Conservation (phyloP, 2,329 filamentous ascomycete genomes). For the Xylariaceae sp. region DNA sequence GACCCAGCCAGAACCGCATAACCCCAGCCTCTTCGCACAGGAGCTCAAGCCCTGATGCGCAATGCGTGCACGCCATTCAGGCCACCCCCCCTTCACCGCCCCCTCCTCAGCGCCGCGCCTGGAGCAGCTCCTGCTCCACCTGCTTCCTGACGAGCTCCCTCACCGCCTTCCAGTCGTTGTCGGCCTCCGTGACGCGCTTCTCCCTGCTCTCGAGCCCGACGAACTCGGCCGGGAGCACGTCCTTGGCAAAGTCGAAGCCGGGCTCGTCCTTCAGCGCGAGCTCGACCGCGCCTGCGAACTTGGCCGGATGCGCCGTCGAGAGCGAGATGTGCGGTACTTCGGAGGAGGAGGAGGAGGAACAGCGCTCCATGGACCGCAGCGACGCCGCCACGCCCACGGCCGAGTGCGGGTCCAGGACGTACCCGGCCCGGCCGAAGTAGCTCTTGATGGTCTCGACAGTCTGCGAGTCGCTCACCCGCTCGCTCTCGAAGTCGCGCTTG, state of each 20-base stretch:
- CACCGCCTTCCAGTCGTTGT: constrained; percentile 66
- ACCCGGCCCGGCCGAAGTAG: constrained; percentile 45
- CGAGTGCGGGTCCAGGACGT: constrained; percentile 88
- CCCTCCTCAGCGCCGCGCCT: too few species aligned
- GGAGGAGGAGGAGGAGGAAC: too few species aligned
- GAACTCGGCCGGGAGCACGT: constrained; percentile 77
- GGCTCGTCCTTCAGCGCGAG: constrained; percentile 62
- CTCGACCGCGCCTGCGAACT: constrained; percentile 83
- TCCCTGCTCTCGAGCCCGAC: constrained; percentile 69
- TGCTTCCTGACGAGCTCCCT: constrained; percentile 67
- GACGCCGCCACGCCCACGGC: constrained; percentile 80
- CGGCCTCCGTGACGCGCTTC: constrained; percentile 62
- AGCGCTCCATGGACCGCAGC: constrained; percentile 56
- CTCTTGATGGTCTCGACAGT: constrained; percentile 59
- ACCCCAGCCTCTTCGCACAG: too few species aligned
- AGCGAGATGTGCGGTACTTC: constrained; percentile 69
- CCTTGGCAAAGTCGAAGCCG: constrained; percentile 66
- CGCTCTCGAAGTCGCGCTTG: constrained; percentile 70
- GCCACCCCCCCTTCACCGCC: too few species aligned
- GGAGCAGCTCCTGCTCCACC: constrained; percentile 63
- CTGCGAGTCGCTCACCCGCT: constrained; percentile 59
- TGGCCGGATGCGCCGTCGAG: constrained; percentile 91
- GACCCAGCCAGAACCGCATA: too few species aligned
- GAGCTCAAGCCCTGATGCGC: too few species aligned
- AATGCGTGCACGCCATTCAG: too few species aligned